Percentiles rank a stretch among this genome's conserved stretches.
Evolutionary conservation across 768 basidiomycete species (phyloP).

Genomic region (Leucocoprinus birnbaumii): DNA sequence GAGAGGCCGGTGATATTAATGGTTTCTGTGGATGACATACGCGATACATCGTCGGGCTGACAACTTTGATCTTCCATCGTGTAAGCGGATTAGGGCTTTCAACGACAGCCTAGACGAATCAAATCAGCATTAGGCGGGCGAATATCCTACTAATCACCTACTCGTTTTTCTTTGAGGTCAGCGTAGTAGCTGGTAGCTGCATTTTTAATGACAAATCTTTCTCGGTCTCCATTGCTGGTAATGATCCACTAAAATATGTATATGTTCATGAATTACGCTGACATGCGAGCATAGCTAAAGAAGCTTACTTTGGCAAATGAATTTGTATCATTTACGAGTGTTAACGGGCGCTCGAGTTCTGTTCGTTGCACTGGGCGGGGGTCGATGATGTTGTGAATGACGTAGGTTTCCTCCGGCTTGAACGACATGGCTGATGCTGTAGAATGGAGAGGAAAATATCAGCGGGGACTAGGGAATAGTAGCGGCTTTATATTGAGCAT

Average conservation of each 20-base stretch:
- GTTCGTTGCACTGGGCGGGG: slow-evolving; percentile 10
- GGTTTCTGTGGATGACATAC: background rate
- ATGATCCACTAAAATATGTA: slow-evolving; percentile 3
- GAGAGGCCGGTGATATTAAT: background rate
- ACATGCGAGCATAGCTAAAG: too few species aligned
- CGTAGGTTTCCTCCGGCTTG: slow-evolving; percentile 5
- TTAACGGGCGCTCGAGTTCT: slow-evolving; percentile 7
- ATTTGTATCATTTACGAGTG: background rate
- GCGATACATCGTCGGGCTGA: slow-evolving; percentile 7
- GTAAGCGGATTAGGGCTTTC: slow-evolving; percentile 6
- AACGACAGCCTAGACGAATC: background rate
- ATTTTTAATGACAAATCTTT: slow-evolving; percentile 3
- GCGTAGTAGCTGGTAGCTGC: slow-evolving; percentile 1
- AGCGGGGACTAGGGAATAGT: background rate
- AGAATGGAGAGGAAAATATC: background rate
- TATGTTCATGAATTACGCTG: background rate
- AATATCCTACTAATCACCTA: background rate
- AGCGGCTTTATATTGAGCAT: background rate
- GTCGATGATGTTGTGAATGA: slow-evolving; percentile 9
- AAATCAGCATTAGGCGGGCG: background rate
- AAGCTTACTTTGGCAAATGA: slow-evolving; percentile 2
- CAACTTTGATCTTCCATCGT: slow-evolving; percentile 7
- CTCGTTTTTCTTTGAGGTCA: background rate
- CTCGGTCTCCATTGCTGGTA: background rate
- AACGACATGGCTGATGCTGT: slow-evolving; percentile 2